Percentiles rank a stretch among this genome's conserved stretches.
Conservation (phyloP, 139 green algal genomes). For the Micractinium conductrix region DNA sequence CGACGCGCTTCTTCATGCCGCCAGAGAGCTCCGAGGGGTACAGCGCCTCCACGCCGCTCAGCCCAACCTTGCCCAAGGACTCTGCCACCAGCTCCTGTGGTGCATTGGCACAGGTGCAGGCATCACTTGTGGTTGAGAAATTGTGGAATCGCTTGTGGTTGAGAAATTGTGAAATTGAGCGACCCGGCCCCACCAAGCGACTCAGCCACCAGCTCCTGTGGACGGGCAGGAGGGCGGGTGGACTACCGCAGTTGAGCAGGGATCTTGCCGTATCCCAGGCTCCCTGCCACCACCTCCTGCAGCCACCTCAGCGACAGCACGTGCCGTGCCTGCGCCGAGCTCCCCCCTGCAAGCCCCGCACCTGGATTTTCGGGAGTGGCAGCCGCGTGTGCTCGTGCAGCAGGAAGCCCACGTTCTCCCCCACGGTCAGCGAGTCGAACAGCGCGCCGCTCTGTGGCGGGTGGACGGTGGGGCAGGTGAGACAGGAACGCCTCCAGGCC, state of each 20-base stretch:
- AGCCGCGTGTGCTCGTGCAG: constrained; percentile 95
- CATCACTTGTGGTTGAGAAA: background rate
- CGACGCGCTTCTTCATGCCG: constrained; percentile 99
- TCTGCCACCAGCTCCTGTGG: constrained; percentile 72
- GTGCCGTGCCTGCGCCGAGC: background rate
- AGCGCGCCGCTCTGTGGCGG: constrained; percentile 90
- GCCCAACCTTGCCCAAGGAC: constrained; percentile 87
- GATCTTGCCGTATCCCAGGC: too few relatives aligned
- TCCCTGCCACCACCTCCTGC: background rate
- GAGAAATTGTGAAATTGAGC: background rate
- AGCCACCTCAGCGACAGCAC: background rate
- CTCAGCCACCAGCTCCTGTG: background rate
- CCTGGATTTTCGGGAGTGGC: constrained; percentile 70
- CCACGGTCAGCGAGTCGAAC: constrained; percentile 98
- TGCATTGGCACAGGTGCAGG: background rate
- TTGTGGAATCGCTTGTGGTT: background rate
- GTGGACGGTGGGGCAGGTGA: background rate
- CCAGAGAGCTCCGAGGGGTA: constrained; percentile 94
- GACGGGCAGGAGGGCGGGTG: background rate
- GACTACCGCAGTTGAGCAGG: background rate
- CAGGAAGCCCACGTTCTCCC: constrained; percentile 95
- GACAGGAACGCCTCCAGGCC: too few relatives aligned
- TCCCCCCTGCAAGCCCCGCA: background rate
- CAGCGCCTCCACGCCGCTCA: constrained; percentile 89
- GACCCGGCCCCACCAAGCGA: background rate